Conservation (phyloP, 371 early-diverging fungal species). For the Synchytrium microbalum region DNA sequence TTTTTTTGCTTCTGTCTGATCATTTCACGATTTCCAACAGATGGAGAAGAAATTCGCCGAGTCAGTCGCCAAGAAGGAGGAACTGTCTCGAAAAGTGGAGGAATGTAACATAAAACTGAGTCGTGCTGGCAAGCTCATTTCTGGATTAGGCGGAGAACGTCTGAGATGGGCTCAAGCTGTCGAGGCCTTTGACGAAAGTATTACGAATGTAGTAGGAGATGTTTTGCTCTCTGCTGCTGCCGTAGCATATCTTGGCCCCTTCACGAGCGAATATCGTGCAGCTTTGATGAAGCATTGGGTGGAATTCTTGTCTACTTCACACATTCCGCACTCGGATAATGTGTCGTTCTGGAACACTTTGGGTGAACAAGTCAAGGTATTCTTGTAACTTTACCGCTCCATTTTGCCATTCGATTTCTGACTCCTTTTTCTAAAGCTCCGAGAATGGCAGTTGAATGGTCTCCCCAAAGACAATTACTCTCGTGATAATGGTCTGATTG, state of each 20-base stretch:
- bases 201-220: slow-evolving; percentile 47
- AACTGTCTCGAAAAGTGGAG: slow-evolving; percentile 49
- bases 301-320: slow-evolving; percentile 29
- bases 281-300: slow-evolving; percentile 41
- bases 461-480: slow-evolving; percentile 45
- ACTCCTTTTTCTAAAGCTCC: slow-evolving; percentile 7
- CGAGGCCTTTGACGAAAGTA: slow-evolving; percentile 40
- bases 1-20: background rate
- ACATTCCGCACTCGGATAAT: slow-evolving; percentile 46
- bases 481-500: slow-evolving; percentile 50
- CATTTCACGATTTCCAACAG: background rate
- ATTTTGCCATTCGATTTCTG: slow-evolving; percentile 3
- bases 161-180: slow-evolving; percentile 49
- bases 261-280: slow-evolving; percentile 45
- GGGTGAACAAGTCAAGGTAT: slow-evolving; percentile 46
- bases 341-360: slow-evolving; percentile 43
- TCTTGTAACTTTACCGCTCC: slow-evolving; percentile 6
- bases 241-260: slow-evolving; percentile 49
- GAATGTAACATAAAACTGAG: slow-evolving; percentile 51
- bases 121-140: slow-evolving; percentile 50
- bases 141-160: slow-evolving; percentile 45
- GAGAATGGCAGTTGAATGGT: slow-evolving; percentile 42
- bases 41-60: slow-evolving; percentile 53
- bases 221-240: slow-evolving; percentile 40
- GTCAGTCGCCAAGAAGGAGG: slow-evolving; percentile 52